Base-by-base conservation (phyloP, 1,284 basidiomycete species). In the Ustilago crameri region DNA sequence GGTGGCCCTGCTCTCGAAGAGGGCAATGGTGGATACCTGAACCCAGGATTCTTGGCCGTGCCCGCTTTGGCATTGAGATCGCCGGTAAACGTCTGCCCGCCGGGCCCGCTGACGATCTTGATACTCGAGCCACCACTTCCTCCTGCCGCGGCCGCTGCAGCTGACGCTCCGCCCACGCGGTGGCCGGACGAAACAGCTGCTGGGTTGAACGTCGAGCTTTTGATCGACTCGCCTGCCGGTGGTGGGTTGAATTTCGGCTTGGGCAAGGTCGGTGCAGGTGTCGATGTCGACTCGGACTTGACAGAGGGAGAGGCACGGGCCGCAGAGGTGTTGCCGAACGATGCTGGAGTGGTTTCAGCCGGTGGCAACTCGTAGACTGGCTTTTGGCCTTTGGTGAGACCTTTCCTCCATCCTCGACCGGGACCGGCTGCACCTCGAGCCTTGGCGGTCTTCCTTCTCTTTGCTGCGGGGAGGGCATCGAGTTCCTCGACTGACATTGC, bases 381-480 rank as follows among this genome's bases (percentile, higher is more conserved):
- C 43, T 82, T 82, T 50, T 80, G 76, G 9, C 79, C 80, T 40
- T 80, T 81, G 12, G 75, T 78, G n/a, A 82, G 54, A 8, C 80
- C 80, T 40, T 80, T 81, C 22, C 80, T 71, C 80, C 80, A 82
- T 1, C 79, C 79, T 38, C 79, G 54, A 8, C 80, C 80, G 2
- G 80, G 80, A 14, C 80, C 80, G n/a, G 78, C 69, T 0, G 80
- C 79, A 22, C 80, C 80, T 32, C 79, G 51, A 2, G 79, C 77
- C 46, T 82, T 81, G 47, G 74, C 74, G 3, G 74, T 74, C 60
- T 80, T 79, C 14, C 80, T 50, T 23, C 80, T 59, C 63, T 82
- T 82, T 3, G 80, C 80, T 14, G 79, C 76, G 7, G 80, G 80
- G 46, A 82, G 50, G 15, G 79, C 80, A 27, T 82, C 80, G 34